Evolutionary conservation across 768 basidiomycete species (phyloP).

Genomic region (Russula lepida): DNA sequence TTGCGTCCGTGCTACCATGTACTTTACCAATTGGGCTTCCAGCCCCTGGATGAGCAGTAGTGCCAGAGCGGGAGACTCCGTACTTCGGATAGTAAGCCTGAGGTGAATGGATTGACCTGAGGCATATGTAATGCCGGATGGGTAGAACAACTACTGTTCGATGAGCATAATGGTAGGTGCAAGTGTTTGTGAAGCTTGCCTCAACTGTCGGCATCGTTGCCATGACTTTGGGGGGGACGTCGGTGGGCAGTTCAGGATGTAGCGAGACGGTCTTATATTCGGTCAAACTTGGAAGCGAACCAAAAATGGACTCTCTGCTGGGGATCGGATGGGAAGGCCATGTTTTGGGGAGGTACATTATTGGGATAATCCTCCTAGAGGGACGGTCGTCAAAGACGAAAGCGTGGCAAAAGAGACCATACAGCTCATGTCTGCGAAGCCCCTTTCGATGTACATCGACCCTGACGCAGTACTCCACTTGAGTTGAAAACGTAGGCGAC

Average conservation of each 20-base stretch:
- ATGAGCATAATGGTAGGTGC: neutral
- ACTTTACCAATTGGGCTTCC: conserved; percentile 32
- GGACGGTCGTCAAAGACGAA: neutral
- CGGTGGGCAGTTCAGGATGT: conserved; percentile 21
- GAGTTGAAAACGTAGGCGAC: conserved; percentile 25
- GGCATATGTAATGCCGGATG: conserved; percentile 30
- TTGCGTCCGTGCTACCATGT: conserved; percentile 28
- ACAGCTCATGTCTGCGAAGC: conserved; percentile 35
- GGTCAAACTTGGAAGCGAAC: conserved; percentile 16
- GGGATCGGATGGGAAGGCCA: conserved; percentile 31
- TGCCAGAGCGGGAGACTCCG: conserved; percentile 32
- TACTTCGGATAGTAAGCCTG: conserved; percentile 31
- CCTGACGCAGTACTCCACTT: conserved; percentile 33
- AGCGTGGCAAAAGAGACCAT: conserved; percentile 16
- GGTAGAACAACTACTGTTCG: conserved; percentile 32
- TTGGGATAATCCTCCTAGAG: conserved; percentile 28
- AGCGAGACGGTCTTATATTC: conserved; percentile 28
- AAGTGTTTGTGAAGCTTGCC: conserved; percentile 22
- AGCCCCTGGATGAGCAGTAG: conserved; percentile 30
- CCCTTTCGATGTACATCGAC: conserved; percentile 35
- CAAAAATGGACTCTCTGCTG: conserved; percentile 26
- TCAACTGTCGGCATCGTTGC: conserved; percentile 22
- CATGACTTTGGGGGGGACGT: neutral
- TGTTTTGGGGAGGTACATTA: conserved; percentile 39
- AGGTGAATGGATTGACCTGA: conserved; percentile 37